phyloP scores from a whole-genome alignment of 371 early-diverging fungal species.

The Mucor plumbeus region DNA sequence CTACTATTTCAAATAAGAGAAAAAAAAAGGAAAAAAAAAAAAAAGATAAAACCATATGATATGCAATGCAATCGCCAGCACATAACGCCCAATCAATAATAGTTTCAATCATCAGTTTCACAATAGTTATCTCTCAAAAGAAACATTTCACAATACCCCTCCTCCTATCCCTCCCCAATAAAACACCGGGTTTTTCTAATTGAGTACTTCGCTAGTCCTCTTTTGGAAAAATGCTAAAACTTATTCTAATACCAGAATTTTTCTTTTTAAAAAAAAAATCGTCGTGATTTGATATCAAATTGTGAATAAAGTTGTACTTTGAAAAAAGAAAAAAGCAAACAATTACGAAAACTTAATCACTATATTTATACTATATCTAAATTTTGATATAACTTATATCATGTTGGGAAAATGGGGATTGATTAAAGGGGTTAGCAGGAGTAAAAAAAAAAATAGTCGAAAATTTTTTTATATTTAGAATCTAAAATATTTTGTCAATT shows the following conservation, averaged over 20 bases:
- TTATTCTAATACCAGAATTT: neutral
- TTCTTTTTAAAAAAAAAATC: neutral
- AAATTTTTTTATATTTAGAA: neutral
- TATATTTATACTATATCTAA: neutral
- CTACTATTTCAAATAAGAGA: neutral
- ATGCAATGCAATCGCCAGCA: constrained; percentile 9
- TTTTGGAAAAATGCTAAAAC: constrained; percentile 24
- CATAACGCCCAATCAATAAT: constrained; percentile 1
- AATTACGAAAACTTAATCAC: neutral
- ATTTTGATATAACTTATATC: neutral
- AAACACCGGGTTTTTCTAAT: neutral
- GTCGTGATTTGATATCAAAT: neutral
- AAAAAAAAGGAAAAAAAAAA: neutral
- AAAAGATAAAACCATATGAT: constrained; percentile 14
- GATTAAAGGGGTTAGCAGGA: neutral
- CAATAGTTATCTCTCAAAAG: neutral
- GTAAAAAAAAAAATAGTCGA: neutral
- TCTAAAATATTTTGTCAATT: neutral
- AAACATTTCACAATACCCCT: neutral
- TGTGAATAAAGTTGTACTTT: neutral
- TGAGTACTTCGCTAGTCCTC: neutral
- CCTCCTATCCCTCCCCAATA: too few species aligned
- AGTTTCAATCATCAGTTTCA: constrained; percentile 5
- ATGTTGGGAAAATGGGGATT: neutral
- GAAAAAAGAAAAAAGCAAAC: neutral